These are phyloP conservation scores for Peronospora farinosa DNA, from an alignment of 352 stramenopile genomes.

Conservation along the genomic window DNA sequence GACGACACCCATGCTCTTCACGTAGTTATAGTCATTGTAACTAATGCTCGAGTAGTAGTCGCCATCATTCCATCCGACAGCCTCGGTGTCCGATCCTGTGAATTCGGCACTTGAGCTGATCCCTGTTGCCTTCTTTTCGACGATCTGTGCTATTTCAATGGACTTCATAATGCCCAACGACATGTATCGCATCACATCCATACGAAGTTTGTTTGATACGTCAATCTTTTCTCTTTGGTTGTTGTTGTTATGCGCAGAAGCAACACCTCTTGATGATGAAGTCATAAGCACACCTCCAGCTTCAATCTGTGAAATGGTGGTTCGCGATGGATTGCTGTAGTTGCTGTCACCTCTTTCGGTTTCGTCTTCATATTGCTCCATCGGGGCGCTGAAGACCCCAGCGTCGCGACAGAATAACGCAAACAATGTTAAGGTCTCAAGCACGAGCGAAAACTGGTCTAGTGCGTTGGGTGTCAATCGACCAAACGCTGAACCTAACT, in stretches of 20 bases:
- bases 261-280: slow-evolving; percentile 16
- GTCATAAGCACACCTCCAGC: slow-evolving; percentile 20
- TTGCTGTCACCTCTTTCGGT: slow-evolving; percentile 8
- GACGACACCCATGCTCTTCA: slow-evolving; percentile 66
- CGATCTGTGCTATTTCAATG: slow-evolving; percentile 45
- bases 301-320: slow-evolving; percentile 27
- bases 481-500: slow-evolving; percentile 29
- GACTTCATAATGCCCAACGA: slow-evolving; percentile 76
- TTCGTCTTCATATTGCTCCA: background rate
- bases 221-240: slow-evolving; percentile 40
- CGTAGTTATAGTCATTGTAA: slow-evolving; percentile 67
- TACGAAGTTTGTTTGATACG: slow-evolving; percentile 72
- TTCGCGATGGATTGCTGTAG: slow-evolving; percentile 13
- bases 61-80: slow-evolving; percentile 7
- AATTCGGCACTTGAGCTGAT: slow-evolving; percentile 14
- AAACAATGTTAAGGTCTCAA: slow-evolving; percentile 63
- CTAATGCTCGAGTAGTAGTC: slow-evolving; percentile 23
- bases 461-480: slow-evolving; percentile 49
- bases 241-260: slow-evolving; percentile 5
- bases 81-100: slow-evolving; percentile 23
- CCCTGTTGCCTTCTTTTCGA: slow-evolving; percentile 19
- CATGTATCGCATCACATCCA: slow-evolving; percentile 85
- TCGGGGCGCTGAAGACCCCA: slow-evolving; percentile 40
- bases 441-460: slow-evolving; percentile 67
- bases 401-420: slow-evolving; percentile 71